Evolutionary conservation across 139 green algal genomes (phyloP).

Genomic region (Eudorina sp.): DNA sequence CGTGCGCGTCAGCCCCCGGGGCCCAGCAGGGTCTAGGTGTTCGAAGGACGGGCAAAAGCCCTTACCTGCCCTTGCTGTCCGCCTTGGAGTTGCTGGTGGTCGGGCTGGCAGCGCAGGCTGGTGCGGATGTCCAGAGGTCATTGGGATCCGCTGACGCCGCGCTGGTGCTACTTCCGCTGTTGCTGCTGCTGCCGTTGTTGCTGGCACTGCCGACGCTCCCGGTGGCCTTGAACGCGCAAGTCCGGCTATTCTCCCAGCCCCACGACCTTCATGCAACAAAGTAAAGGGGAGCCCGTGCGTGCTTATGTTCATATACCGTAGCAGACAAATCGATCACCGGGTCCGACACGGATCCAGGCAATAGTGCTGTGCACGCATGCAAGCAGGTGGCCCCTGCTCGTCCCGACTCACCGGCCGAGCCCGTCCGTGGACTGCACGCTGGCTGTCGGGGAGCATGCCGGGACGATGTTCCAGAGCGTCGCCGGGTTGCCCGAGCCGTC

Average conservation of each 20-base stretch:
- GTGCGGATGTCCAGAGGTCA: conserved; percentile 13
- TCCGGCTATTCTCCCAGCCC: conserved; percentile 38
- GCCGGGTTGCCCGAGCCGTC: background rate
- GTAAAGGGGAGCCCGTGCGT: background rate
- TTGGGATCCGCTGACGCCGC: background rate
- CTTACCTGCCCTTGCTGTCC: conserved; percentile 28
- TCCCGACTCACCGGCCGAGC: background rate
- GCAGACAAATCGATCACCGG: too few species aligned
- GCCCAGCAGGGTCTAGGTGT: too few species aligned
- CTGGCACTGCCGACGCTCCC: too few species aligned
- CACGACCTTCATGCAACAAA: background rate
- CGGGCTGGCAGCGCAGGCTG: background rate
- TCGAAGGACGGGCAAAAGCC: too few species aligned
- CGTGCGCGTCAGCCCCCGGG: too few species aligned
- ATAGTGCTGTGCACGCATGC: too few species aligned
- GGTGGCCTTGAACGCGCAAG: conserved; percentile 22
- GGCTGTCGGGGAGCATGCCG: background rate
- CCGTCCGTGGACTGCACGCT: background rate
- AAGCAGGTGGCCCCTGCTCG: too few species aligned
- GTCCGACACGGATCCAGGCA: too few species aligned
- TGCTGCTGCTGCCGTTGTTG: background rate
- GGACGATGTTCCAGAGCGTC: background rate
- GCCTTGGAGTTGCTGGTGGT: conserved; percentile 14
- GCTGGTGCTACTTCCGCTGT: background rate
- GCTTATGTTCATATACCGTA: too few species aligned